phyloP scores from a whole-genome alignment of 176 grass and related monocot species.

The Coix lacrymajobi region DNA sequence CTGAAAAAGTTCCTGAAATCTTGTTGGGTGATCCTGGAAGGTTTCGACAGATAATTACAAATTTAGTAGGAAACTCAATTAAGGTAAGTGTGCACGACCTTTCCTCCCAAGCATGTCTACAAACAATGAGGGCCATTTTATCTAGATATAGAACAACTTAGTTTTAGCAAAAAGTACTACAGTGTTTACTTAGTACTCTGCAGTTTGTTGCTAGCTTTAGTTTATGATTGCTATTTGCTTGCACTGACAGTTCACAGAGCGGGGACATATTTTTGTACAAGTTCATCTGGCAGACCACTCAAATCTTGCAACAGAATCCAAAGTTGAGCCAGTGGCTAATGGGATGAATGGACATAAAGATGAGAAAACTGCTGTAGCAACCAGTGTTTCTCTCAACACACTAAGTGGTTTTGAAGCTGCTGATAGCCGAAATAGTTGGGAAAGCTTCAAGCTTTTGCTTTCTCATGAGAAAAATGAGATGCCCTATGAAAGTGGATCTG shows the following conservation, averaged over 20 bases:
- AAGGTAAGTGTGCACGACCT: constrained; percentile 52
- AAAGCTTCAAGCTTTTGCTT: constrained; percentile 75
- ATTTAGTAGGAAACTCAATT: constrained; percentile 92
- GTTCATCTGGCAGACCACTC: constrained; percentile 83
- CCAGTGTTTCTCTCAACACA: constrained; percentile 48
- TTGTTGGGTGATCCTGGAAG: constrained; percentile 94
- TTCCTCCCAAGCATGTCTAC: neutral
- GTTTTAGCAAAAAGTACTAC: constrained; percentile 1
- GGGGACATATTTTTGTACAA: constrained; percentile 97
- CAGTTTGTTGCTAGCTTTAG: constrained; percentile 18
- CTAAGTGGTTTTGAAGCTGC: constrained; percentile 92
- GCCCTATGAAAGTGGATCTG: constrained; percentile 41
- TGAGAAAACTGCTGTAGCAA: constrained; percentile 40
- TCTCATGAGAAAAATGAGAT: constrained; percentile 39
- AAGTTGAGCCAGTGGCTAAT: constrained; percentile 44
- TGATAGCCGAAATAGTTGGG: constrained; percentile 84
- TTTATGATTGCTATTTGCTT: constrained; percentile 21
- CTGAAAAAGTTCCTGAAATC: constrained; percentile 83
- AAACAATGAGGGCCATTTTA: neutral
- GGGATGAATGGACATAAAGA: constrained; percentile 55
- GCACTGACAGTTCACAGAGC: constrained; percentile 73
- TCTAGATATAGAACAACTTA: neutral
- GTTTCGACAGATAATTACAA: constrained; percentile 97
- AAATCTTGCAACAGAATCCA: constrained; percentile 64
- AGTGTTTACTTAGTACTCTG: neutral